phyloP scores from a whole-genome alignment of 345 rosid genomes.

The Moricandia arvensis region DNA sequence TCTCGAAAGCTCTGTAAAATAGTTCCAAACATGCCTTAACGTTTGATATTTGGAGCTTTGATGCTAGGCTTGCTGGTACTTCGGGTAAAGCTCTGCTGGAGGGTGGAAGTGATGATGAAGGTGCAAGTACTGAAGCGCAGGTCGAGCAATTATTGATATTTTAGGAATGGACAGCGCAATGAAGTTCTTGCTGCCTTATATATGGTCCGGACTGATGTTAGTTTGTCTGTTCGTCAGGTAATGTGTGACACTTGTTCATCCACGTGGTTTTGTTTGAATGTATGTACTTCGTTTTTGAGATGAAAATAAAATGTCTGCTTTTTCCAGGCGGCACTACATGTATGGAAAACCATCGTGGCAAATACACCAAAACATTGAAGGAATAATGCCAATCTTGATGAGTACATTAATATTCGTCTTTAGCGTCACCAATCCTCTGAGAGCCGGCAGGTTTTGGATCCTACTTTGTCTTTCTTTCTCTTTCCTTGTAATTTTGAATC shows the following conservation, averaged over 20 bases:
- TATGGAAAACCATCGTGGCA: constrained; percentile 98
- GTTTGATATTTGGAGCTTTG: constrained; percentile 13
- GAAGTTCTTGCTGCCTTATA: constrained; percentile 95
- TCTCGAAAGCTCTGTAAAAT: background rate
- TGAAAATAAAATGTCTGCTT: background rate
- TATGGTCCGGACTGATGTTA: constrained; percentile 98
- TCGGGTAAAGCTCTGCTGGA: constrained; percentile 97
- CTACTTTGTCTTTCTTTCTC: background rate
- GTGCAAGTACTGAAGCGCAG: constrained; percentile 98
- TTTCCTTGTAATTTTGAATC: background rate
- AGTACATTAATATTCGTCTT: constrained; percentile 76
- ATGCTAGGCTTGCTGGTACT: constrained; percentile 94
- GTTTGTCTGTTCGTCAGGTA: constrained; percentile 97
- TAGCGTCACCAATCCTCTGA: constrained; percentile 90
- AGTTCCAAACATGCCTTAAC: background rate
- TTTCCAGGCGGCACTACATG: constrained; percentile 90
- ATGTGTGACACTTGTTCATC: constrained; percentile 21
- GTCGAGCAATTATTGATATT: constrained; percentile 97
- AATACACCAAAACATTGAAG: constrained; percentile 94
- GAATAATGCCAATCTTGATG: constrained; percentile 99
- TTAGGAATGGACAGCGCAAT: constrained; percentile 94
- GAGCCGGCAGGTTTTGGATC: constrained; percentile 81
- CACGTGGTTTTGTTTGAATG: background rate
- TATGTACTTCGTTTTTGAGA: constrained; percentile 17
- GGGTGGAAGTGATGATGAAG: constrained; percentile 99